Evolutionary conservation across 2,329 filamentous ascomycete species (phyloP), one percentile per base, ranked within the genome.

Genomic region (Tolypocladium tundrense): DNA sequence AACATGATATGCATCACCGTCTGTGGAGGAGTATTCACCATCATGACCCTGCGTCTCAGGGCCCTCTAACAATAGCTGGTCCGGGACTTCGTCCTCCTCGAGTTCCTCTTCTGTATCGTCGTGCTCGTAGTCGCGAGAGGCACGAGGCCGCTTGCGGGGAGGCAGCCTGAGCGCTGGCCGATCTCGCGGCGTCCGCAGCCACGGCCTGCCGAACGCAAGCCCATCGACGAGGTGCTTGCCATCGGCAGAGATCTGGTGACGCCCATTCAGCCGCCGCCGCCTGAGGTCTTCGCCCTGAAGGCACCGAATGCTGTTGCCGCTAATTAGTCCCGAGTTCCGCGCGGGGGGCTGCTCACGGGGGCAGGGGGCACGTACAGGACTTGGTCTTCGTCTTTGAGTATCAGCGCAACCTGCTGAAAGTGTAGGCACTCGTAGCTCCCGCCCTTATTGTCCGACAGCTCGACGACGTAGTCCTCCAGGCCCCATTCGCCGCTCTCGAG

Each of bases 201-300:
- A 85, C 1, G 88, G 86, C 60, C 87, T 82, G 3, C 93, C 92
- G 69, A 93, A 96, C 0, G 91, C 83, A 24, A 96, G 78, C 4
- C 93, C 92, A 69, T 97, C 93, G 13, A 94, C 80, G 7, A 97
- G 78, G 68, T 92, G 91, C 63, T 80, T 87, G 4, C 93, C 92
- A 69, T 90, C 88, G 2, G 75, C 66, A 0, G 88, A 85, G 56
- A 97, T 95, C 70, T 97, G 92, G 62, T 88, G 79, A 53, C 93
- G 84, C 33, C 93, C 92, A 58, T 84, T 86, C 13, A 95, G 74
- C 57, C 84, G 83, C 63, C 91, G 81, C 53, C 85, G 81, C 66
- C 85, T 84, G 10, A 94, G 73, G 69, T 97, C 93, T 50, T 86
- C 82, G 31, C 83, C 85, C 57, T 88, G 79, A 42, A 97, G 81